Evolutionary conservation across 305 asterid species (phyloP).

Genomic region (Fraxinus nigra): DNA sequence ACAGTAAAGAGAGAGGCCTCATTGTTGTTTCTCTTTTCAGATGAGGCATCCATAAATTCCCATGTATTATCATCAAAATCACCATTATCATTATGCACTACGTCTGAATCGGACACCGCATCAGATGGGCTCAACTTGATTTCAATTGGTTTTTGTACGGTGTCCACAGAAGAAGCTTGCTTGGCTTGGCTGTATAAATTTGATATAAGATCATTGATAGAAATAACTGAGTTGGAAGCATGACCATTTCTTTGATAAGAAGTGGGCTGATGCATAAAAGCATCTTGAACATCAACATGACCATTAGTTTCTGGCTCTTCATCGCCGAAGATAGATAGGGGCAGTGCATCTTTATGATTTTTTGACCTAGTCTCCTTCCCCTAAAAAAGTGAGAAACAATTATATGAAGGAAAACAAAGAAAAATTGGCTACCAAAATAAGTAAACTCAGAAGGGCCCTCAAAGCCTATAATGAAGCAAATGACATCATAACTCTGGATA

Average conservation of each 20-base stretch:
- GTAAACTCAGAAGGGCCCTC: background rate
- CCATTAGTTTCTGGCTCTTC: constrained; percentile 54
- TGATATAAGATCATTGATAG: constrained; percentile 62
- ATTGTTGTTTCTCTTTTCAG: constrained; percentile 27
- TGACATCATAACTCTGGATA: background rate
- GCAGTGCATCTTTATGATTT: constrained; percentile 46
- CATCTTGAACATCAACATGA: constrained; percentile 43
- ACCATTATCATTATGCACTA: constrained; percentile 36
- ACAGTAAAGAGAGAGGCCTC: constrained; percentile 27
- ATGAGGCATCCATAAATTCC: constrained; percentile 59
- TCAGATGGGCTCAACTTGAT: constrained; percentile 32
- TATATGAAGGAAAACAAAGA: constrained; percentile 4
- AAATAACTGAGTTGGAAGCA: constrained; percentile 32
- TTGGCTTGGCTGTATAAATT: constrained; percentile 62
- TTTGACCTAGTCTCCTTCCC: constrained; percentile 39
- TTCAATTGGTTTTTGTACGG: constrained; percentile 28
- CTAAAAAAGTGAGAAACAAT: constrained; percentile 34
- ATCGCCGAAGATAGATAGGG: constrained; percentile 62
- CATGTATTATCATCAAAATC: constrained; percentile 44
- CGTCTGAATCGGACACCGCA: constrained; percentile 30
- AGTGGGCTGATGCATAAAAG: constrained; percentile 36
- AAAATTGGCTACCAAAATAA: background rate
- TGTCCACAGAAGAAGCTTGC: constrained; percentile 34
- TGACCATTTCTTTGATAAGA: constrained; percentile 37
- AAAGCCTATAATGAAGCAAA: background rate